Evolutionary conservation across 1,139 yeast genomes (phyloP).

Genomic region (Sugiyamaella pinicola): DNA sequence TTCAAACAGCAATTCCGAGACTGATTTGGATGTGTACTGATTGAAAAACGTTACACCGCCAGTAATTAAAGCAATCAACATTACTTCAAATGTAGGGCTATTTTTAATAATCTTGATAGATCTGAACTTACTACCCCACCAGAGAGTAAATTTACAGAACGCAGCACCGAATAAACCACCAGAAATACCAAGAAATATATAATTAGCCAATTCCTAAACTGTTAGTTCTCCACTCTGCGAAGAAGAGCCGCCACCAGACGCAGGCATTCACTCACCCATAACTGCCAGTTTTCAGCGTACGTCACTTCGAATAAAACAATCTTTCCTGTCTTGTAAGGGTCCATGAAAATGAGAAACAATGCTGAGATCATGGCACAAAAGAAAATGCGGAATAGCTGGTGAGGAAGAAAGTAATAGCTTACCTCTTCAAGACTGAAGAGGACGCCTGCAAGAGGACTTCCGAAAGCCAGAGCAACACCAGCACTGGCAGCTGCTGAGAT

Average conservation of each 20-base stretch:
- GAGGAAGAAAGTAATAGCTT: conserved; percentile 59
- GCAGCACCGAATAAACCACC: conserved; percentile 63
- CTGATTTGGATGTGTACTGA: conserved; percentile 56
- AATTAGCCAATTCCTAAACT: conserved; percentile 50
- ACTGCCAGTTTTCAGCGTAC: conserved; percentile 60
- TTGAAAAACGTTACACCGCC: conserved; percentile 56
- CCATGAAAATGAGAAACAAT: conserved; percentile 55
- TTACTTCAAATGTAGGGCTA: conserved; percentile 54
- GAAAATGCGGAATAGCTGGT: conserved; percentile 60
- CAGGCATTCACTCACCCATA: conserved; percentile 31
- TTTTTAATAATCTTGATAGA: conserved; percentile 42
- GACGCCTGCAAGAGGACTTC: conserved; percentile 71
- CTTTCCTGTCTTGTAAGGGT: conserved; percentile 67
- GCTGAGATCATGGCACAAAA: conserved; percentile 64
- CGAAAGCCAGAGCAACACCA: conserved; percentile 72
- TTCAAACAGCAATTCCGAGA: conserved; percentile 55
- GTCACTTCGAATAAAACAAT: conserved; percentile 60
- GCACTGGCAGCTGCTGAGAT: conserved; percentile 67
- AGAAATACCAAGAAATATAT: conserved; percentile 54
- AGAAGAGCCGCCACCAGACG: no score
- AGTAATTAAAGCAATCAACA: conserved; percentile 52
- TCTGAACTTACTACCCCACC: conserved; percentile 54
- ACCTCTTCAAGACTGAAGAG: conserved; percentile 67
- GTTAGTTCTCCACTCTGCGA: conserved; percentile 28
- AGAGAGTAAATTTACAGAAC: conserved; percentile 53